phyloP scores from a whole-genome alignment of 2,329 filamentous ascomycete genomes.

The Ascomycota sp. region DNA sequence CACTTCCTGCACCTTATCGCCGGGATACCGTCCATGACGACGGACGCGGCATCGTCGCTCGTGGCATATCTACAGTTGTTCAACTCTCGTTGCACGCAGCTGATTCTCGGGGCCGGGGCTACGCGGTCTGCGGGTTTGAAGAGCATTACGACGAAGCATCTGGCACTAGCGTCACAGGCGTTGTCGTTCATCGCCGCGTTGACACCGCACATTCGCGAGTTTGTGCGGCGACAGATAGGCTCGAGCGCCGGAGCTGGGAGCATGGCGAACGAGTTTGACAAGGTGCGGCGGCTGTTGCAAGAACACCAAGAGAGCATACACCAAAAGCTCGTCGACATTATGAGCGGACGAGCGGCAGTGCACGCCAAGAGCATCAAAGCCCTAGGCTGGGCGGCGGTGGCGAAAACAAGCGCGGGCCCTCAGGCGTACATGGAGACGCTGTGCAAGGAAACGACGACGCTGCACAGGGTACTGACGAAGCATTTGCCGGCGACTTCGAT shows the following conservation, averaged over 20 bases:
- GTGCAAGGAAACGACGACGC: slow-evolving; percentile 64
- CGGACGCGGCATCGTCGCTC: slow-evolving; percentile 60
- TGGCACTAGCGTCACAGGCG: slow-evolving; percentile 78
- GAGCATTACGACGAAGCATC: slow-evolving; percentile 90
- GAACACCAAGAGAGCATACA: slow-evolving; percentile 84
- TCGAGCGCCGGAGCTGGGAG: slow-evolving; percentile 29
- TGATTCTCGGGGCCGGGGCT: slow-evolving; percentile 87
- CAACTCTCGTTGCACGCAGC: slow-evolving; percentile 88
- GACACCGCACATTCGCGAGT: slow-evolving; percentile 80
- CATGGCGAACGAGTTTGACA: slow-evolving; percentile 72
- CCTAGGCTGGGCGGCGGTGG: slow-evolving; percentile 47
- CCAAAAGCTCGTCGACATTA: slow-evolving; percentile 84
- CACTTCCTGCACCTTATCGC: slow-evolving; percentile 67
- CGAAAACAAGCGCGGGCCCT: slow-evolving; percentile 16
- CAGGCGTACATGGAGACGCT: slow-evolving; percentile 73
- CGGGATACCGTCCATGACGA: slow-evolving; percentile 73
- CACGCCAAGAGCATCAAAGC: slow-evolving; percentile 58
- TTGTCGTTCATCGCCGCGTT: slow-evolving; percentile 72
- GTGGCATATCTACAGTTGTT: slow-evolving; percentile 80
- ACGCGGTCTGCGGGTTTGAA: slow-evolving; percentile 75
- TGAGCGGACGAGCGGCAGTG: slow-evolving; percentile 54
- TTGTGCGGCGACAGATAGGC: slow-evolving; percentile 56
- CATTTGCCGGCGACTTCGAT: slow-evolving; percentile 62
- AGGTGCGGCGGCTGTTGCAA: slow-evolving; percentile 61
- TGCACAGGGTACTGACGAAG: slow-evolving; percentile 68